Conservation (phyloP, 371 early-diverging fungal genomes). For the Dentiscutata heterogama region DNA sequence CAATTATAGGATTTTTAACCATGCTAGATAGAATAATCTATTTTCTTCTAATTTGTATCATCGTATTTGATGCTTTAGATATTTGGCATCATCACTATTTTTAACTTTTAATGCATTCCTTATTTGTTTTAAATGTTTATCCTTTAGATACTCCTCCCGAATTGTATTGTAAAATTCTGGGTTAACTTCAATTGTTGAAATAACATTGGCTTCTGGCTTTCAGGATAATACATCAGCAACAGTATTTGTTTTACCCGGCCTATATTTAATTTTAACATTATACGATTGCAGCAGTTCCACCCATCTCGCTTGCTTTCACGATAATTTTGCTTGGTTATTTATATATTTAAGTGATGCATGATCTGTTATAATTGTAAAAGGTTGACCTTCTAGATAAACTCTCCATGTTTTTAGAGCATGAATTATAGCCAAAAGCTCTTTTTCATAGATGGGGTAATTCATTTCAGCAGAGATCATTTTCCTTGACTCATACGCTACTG, state of each 20-base stretch:
- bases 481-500: constrained; percentile 48
- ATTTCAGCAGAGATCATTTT: constrained; percentile 49
- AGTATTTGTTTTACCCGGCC: constrained; percentile 32
- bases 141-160: not conserved
- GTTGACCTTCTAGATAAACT: constrained; percentile 49
- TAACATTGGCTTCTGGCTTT: not conserved
- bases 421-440: constrained; percentile 53
- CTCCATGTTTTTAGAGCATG: constrained; percentile 51
- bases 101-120: not conserved
- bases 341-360: constrained; percentile 26
- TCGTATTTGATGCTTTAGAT: not conserved
- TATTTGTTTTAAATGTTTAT: not conserved
- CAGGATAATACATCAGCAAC: constrained; percentile 51
- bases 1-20: too few species aligned
- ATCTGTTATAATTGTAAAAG: constrained; percentile 4
- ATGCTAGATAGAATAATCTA: not conserved
- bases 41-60: not conserved
- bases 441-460: constrained; percentile 49
- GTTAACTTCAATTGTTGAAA: not conserved
- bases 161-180: not conserved
- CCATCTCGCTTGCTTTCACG: constrained; percentile 4
- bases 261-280: not conserved
- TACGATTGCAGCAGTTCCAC: not conserved
- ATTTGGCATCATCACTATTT: not conserved
- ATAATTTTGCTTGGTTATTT: not conserved